A percentile compares a stretch with the other conserved stretches of the same genome.
Evolutionary conservation across 2,329 filamentous ascomycete genomes (phyloP).

Genomic region (Didymosphaeria variabile): DNA sequence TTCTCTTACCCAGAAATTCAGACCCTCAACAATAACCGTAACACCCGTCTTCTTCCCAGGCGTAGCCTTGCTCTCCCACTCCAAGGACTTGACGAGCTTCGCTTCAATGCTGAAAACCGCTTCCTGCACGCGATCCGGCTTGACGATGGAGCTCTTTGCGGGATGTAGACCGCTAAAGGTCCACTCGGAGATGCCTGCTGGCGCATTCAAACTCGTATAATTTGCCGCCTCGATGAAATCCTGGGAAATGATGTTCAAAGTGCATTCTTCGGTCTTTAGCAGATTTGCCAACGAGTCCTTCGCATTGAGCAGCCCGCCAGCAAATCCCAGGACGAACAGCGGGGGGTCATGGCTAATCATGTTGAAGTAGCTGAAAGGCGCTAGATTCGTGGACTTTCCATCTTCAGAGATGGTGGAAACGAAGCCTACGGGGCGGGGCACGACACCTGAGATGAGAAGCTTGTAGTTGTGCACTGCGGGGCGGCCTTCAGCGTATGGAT

Average conservation of each 20-base stretch:
- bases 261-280: conserved; percentile 73
- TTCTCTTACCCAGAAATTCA: conserved; percentile 87
- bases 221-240: conserved; percentile 89
- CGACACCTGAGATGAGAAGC: conserved; percentile 82
- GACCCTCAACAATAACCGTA: conserved; percentile 81
- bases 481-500: conserved; percentile 78
- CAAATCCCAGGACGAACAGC: conserved; percentile 74
- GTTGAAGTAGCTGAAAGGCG: conserved; percentile 88
- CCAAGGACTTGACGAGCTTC: conserved; percentile 74
- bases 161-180: conserved; percentile 78
- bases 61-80: conserved; percentile 77
- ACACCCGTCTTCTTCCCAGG: conserved; percentile 80
- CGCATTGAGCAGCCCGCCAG: conserved; percentile 64
- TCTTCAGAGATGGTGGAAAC: conserved; percentile 68
- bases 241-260: conserved; percentile 86
- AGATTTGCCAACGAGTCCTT: conserved; percentile 86
- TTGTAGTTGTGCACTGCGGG: conserved; percentile 84
- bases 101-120: conserved; percentile 85
- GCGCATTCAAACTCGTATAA: conserved; percentile 78
- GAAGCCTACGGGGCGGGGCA: conserved; percentile 81
- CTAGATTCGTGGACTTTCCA: conserved; percentile 75
- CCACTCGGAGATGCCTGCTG: conserved; percentile 82
- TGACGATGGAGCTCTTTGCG: conserved; percentile 70
- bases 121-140: conserved; percentile 78
- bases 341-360: conserved; percentile 87